Percentiles rank a stretch among this genome's conserved stretches.
Conservation (phyloP, 225 moss, liverwort and hornwort genomes). For the Physcomitrellopsis africana region DNA sequence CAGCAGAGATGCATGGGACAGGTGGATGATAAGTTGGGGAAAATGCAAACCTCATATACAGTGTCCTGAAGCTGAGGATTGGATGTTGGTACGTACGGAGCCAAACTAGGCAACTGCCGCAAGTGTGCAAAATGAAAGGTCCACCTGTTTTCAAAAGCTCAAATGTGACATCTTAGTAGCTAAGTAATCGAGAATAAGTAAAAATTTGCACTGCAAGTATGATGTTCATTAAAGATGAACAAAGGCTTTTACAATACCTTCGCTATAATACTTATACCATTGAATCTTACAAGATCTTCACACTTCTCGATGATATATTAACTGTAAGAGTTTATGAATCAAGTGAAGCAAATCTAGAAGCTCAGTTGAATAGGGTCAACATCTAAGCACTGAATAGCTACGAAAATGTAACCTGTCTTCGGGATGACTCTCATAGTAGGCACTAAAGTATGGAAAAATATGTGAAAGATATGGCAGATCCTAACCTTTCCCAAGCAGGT, state of each 20-base stretch:
- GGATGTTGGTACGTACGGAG: slow-evolving; percentile 91
- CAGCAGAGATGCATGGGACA: slow-evolving; percentile 19
- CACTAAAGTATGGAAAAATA: no score
- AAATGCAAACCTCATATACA: slow-evolving; percentile 86
- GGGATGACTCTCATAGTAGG: background rate
- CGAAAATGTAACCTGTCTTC: no score
- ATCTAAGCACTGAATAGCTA: slow-evolving; percentile 15
- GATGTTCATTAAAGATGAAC: slow-evolving; percentile 6
- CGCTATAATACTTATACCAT: slow-evolving; percentile 1
- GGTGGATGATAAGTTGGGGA: no score
- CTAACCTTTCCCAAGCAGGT: slow-evolving; percentile 93
- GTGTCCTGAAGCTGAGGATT: slow-evolving; percentile 98
- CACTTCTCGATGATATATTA: slow-evolving; percentile 1
- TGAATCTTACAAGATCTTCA: background rate
- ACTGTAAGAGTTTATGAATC: background rate
- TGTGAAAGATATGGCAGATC: no score
- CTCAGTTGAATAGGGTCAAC: no score
- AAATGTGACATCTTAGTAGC: slow-evolving; percentile 17
- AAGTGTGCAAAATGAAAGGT: slow-evolving; percentile 97
- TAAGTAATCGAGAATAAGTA: slow-evolving; percentile 17
- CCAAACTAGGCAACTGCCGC: slow-evolving; percentile 90
- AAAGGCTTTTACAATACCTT: background rate
- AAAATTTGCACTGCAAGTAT: background rate
- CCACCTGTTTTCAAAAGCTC: no score
- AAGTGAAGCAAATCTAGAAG: background rate